Evolutionary conservation across 768 basidiomycete species (phyloP).

Genomic region (Hericium rajendrae): DNA sequence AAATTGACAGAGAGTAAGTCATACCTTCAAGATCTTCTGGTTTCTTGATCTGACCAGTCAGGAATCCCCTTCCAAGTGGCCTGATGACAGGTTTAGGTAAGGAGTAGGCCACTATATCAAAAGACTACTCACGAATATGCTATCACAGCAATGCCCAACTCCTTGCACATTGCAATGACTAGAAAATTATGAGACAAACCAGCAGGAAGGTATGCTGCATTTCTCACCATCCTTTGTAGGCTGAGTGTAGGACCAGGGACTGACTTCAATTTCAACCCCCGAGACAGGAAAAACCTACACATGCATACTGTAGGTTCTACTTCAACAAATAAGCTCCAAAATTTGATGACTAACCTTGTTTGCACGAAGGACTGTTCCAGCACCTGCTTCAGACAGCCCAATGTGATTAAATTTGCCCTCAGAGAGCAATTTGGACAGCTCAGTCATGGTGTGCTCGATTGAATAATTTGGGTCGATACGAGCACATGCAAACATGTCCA

Average conservation of each 20-base stretch:
- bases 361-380: constrained; percentile 31
- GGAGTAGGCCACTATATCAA: too few species aligned
- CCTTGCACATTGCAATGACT: constrained; percentile 42
- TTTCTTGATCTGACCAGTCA: constrained; percentile 38
- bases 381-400: constrained; percentile 44
- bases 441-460: constrained; percentile 35
- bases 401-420: constrained; percentile 52
- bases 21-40: constrained; percentile 9
- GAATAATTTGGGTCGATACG: constrained; percentile 32
- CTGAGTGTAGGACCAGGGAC: constrained; percentile 49
- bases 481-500: constrained; percentile 50
- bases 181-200: too few species aligned
- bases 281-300: too few species aligned
- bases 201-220: too few species aligned
- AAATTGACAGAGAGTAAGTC: too few species aligned
- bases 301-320: too few species aligned
- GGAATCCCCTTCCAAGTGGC: constrained; percentile 41
- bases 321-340: too few species aligned
- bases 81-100: neutral
- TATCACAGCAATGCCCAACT: constrained; percentile 42
- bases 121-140: too few species aligned
- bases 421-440: constrained; percentile 32
- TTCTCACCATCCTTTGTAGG: constrained; percentile 35
- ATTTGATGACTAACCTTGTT: too few species aligned
- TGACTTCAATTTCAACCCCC: constrained; percentile 59